phyloP scores from a whole-genome alignment of 106 monocot genomes.

The Apostasia ramifera region DNA sequence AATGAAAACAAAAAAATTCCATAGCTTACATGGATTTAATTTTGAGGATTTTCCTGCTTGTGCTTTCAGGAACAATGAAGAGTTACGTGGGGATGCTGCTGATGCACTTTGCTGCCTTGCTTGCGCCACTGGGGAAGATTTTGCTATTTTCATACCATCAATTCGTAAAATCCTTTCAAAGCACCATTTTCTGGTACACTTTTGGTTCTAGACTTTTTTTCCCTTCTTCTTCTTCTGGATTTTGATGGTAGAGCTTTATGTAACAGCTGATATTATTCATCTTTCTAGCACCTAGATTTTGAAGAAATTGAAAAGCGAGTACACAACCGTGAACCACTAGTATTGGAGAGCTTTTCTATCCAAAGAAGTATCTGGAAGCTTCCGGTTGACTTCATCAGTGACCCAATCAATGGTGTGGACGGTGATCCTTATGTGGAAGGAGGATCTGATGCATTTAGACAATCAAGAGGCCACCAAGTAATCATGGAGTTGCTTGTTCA shows the following conservation, averaged over 20 bases:
- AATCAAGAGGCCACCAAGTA: slow-evolving; percentile 82
- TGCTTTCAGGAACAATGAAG: slow-evolving; percentile 74
- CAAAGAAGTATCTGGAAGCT: slow-evolving; percentile 40
- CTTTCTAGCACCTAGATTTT: slow-evolving; percentile 75
- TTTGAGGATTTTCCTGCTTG: neutral
- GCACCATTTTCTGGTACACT: slow-evolving; percentile 66
- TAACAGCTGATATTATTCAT: neutral
- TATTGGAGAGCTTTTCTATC: slow-evolving; percentile 45
- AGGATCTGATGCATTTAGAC: slow-evolving; percentile 33
- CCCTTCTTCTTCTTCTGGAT: neutral
- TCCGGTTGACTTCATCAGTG: slow-evolving; percentile 64
- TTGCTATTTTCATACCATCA: slow-evolving; percentile 76
- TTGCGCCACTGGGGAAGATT: slow-evolving; percentile 90
- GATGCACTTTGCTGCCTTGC: slow-evolving; percentile 91
- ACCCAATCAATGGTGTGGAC: slow-evolving; percentile 72
- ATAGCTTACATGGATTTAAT: no score
- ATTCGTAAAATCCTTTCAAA: slow-evolving; percentile 78
- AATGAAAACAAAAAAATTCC: no score
- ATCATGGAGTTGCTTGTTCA: neutral
- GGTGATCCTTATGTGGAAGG: slow-evolving; percentile 74
- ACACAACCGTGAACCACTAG: slow-evolving; percentile 51
- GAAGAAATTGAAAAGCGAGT: slow-evolving; percentile 78
- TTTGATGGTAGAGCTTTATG: neutral
- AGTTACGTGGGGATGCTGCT: slow-evolving; percentile 79
- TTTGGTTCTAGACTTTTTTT: neutral